Evolutionary conservation across 495 filamentous ascomycete species (phyloP), one percentile per base, ranked within the genome.

Genomic region (Pyrenula aspistea): DNA sequence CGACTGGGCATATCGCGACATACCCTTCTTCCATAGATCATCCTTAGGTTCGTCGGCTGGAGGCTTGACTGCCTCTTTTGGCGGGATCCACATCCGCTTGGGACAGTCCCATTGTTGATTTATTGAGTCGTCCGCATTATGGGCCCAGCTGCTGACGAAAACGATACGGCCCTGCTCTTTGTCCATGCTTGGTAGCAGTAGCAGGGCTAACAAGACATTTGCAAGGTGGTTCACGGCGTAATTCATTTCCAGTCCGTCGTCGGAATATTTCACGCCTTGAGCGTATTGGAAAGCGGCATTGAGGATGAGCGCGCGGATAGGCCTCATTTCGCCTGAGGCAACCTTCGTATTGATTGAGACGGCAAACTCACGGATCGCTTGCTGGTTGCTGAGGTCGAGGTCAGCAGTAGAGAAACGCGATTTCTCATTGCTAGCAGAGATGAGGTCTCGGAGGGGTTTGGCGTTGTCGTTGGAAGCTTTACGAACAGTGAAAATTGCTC

Each of bases 171-270:
- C 76, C 1, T 67, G 51, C 20, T 71, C 56, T 52, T 64, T 71
- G 55, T 73, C 69, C 63, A 77, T 72, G 50, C 68, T 72, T 51
- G 67, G 64, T n/a, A 79, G 60, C 1, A 79, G 64, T 2, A 72
- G 60, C 2, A 78, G 65, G 1, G 71, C 65, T 3, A 79, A 57
- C 3, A 73, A 57, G 22, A 72, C 71, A 22, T 77, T 72, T 2
- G 71, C 67, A 15, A 79, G 65, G 56, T 76, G 70, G 42, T 72
- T 75, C 15, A 71, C 64, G 24, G 72, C 70, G 53, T 76, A 78
- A 1, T 65, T 70, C 63, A 64, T 69, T 21, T 77, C 74, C 53
- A 70, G 71, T 0, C 66, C 67, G 31, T 68, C 63, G 31, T 42
- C 31, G 8, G 31, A 8, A 42, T 8, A 42, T 20, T 69, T 71